phyloP scores from a whole-genome alignment of 441 rosid genomes.

The Flueggea neowawraea region DNA sequence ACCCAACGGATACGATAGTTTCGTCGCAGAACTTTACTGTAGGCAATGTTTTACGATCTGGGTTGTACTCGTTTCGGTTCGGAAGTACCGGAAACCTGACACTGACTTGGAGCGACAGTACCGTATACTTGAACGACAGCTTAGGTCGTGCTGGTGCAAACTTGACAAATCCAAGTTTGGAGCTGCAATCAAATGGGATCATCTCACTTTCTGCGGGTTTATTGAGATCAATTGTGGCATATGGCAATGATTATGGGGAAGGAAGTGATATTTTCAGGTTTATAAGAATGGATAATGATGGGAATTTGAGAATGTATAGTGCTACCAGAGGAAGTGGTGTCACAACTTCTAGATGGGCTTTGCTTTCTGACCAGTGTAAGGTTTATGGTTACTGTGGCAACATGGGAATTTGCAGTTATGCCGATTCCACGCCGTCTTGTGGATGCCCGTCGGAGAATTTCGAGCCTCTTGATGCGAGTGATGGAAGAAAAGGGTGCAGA shows the following conservation, averaged over 20 bases:
- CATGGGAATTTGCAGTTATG: constrained; percentile 64
- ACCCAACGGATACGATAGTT: constrained; percentile 65
- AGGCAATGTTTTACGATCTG: constrained; percentile 39
- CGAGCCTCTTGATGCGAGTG: constrained; percentile 46
- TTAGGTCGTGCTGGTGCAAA: constrained; percentile 48
- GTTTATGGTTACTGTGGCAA: constrained; percentile 75
- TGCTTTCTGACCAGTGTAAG: constrained; percentile 59
- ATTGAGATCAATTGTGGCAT: constrained; percentile 27
- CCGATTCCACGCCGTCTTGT: constrained; percentile 44
- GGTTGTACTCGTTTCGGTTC: constrained; percentile 52
- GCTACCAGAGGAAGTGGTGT: constrained; percentile 26
- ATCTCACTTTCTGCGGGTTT: constrained; percentile 32
- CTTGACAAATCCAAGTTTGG: constrained; percentile 43
- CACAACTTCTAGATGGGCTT: constrained; percentile 45
- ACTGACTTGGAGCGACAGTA: constrained; percentile 44
- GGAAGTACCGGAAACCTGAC: constrained; percentile 45
- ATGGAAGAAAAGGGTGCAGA: constrained; percentile 59
- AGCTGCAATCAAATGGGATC: constrained; percentile 47
- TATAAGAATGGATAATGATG: constrained; percentile 58
- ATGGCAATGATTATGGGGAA: constrained; percentile 73
- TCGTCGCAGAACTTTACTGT: constrained; percentile 55
- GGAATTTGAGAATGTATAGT: constrained; percentile 69
- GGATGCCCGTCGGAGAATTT: constrained; percentile 71
- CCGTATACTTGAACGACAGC: constrained; percentile 53
- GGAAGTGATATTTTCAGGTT: constrained; percentile 52